phyloP scores from a whole-genome alignment of 2,329 filamentous ascomycete species.

The Myriosclerotinia duriaeana region DNA sequence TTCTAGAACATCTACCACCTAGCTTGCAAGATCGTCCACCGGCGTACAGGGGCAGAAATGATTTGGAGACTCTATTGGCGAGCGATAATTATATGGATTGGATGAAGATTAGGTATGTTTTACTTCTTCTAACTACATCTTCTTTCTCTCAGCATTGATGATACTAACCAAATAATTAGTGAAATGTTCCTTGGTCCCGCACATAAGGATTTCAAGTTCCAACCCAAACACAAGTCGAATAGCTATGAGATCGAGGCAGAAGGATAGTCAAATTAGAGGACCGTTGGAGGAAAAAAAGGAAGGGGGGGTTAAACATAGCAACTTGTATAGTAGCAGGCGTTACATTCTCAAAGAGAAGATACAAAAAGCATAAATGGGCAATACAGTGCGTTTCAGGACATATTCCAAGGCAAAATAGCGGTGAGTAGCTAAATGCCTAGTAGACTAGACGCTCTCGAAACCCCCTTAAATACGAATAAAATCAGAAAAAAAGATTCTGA shows the following conservation, averaged over 20 bases:
- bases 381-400: background rate
- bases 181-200: conserved; percentile 97
- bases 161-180: conserved; percentile 48
- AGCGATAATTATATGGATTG: conserved; percentile 94
- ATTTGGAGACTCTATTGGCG: conserved; percentile 88
- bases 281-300: too few relatives aligned
- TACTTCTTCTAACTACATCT: background rate
- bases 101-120: conserved; percentile 91
- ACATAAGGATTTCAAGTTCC: conserved; percentile 86
- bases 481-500: background rate
- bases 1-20: conserved; percentile 86
- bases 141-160: background rate
- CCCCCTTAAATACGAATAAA: background rate
- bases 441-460: background rate
- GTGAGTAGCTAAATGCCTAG: background rate
- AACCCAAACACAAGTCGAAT: conserved; percentile 97
- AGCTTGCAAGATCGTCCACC: conserved; percentile 87
- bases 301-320: background rate
- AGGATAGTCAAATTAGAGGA: conserved; percentile 46
- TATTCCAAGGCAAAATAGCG: background rate
- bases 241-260: conserved; percentile 80
- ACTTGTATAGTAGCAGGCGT: background rate
- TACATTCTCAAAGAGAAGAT: background rate
- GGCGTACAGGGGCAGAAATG: conserved; percentile 77
- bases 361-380: background rate